A percentile compares a stretch with the other conserved stretches of the same genome.
Evolutionary conservation across 179 eudicot species (phyloP).

Genomic region (Carnegiea gigantea): DNA sequence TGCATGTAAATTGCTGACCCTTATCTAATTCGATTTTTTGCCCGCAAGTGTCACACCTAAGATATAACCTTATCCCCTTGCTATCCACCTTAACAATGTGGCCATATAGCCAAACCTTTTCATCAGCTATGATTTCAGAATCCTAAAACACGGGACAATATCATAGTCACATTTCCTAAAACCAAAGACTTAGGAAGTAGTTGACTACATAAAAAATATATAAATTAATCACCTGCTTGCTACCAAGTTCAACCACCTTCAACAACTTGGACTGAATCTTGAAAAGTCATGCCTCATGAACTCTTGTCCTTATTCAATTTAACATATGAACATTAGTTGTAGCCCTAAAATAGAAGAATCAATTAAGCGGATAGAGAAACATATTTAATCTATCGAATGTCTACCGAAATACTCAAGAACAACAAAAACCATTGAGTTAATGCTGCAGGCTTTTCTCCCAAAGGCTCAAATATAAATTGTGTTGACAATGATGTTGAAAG

Average conservation of each 20-base stretch:
- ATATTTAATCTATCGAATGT: not conserved
- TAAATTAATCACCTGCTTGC: not conserved
- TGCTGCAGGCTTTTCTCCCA: not conserved
- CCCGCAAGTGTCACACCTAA: not conserved
- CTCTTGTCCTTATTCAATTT: too few relatives aligned
- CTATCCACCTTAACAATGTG: not conserved
- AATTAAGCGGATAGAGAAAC: too few relatives aligned
- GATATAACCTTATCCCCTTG: not conserved
- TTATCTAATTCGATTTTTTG: not conserved
- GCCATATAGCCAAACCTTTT: not conserved
- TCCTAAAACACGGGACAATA: too few relatives aligned
- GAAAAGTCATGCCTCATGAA: too few relatives aligned
- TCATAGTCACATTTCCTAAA: not conserved
- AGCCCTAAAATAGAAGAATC: not conserved
- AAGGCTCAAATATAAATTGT: not conserved
- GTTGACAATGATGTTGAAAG: not conserved
- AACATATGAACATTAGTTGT: too few relatives aligned
- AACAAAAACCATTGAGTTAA: not conserved
- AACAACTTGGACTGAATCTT: too few relatives aligned
- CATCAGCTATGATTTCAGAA: not conserved
- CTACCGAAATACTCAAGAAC: not conserved
- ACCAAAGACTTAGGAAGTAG: too few relatives aligned
- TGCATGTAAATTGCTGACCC: not conserved
- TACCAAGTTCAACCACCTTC: not conserved
- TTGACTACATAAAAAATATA: too few relatives aligned